phyloP scores from a whole-genome alignment of 768 basidiomycete genomes.

The Cystofilobasidium capitatum region DNA sequence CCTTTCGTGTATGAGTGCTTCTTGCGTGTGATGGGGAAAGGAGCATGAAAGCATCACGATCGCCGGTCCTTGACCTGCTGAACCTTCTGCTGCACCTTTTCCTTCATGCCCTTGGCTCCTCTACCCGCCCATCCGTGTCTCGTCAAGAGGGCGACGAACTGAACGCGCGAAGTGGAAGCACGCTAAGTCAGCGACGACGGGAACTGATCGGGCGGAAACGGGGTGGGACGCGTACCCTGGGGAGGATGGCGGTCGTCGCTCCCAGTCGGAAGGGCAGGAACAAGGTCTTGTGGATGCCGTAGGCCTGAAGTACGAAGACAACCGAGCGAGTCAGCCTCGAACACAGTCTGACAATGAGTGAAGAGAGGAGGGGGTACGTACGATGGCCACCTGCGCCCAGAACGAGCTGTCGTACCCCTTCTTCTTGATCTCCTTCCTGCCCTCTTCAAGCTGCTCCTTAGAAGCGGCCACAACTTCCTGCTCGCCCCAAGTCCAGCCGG shows the following conservation, averaged over 20 bases:
- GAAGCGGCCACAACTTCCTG: conserved; percentile 19
- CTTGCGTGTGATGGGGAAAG: too few relatives aligned
- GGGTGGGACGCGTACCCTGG: conserved; percentile 40
- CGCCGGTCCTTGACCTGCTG: conserved; percentile 22
- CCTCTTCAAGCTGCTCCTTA: conserved; percentile 14
- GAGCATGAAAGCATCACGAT: too few relatives aligned
- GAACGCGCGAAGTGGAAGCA: not conserved
- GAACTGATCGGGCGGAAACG: not conserved
- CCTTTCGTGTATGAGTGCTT: too few relatives aligned
- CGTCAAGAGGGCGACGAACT: conserved; percentile 72
- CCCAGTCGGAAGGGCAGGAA: conserved; percentile 84
- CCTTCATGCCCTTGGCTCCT: conserved; percentile 46
- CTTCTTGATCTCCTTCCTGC: conserved; percentile 10
- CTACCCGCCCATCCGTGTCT: conserved; percentile 69
- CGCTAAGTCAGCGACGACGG: not conserved
- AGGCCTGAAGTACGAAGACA: conserved; percentile 51
- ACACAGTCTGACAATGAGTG: too few relatives aligned
- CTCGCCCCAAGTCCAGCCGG: conserved; percentile 7
- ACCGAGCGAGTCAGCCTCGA: not conserved
- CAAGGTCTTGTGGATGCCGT: conserved; percentile 88
- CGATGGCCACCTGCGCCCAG: conserved; percentile 70
- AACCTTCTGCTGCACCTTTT: conserved; percentile 26
- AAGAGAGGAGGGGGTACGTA: not conserved
- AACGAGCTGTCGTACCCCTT: conserved; percentile 57
- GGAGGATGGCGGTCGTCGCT: conserved; percentile 75